Evolutionary conservation across 148 eudicot species (phyloP).

Genomic region (Camellia granthamiana): DNA sequence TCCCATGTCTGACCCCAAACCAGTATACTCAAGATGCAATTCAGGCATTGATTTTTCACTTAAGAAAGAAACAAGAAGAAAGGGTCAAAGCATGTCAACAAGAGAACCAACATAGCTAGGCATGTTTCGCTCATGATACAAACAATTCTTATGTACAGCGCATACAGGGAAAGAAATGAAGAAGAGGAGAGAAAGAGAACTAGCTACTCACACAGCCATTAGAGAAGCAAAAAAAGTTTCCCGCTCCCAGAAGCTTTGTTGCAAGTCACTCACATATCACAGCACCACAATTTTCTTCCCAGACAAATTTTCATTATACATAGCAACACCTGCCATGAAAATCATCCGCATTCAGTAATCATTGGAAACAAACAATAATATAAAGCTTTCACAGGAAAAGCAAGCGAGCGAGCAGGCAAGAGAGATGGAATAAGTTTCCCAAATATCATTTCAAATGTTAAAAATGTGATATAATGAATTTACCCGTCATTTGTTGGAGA

Average conservation of each 20-base stretch:
- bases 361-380: no score
- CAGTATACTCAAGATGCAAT: no score
- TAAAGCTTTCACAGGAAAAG: no score
- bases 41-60: no score
- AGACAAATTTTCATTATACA: background rate
- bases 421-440: no score
- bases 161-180: background rate
- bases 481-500: no score
- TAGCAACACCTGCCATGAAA: background rate
- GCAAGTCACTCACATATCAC: background rate
- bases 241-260: background rate
- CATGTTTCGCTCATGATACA: slow-evolving; percentile 12
- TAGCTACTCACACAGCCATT: background rate
- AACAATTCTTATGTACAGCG: slow-evolving; percentile 19
- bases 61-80: no score
- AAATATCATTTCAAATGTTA: no score
- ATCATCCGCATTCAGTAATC: background rate
- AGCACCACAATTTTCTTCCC: background rate
- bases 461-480: no score
- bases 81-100: background rate
- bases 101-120: background rate
- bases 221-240: background rate
- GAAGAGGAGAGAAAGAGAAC: background rate
- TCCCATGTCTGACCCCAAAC: no score
- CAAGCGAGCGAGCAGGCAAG: no score